These are phyloP conservation scores for Scytalidium sp. DNA, from an alignment of 2,329 filamentous ascomycete species.

Conservation along the genomic window DNA sequence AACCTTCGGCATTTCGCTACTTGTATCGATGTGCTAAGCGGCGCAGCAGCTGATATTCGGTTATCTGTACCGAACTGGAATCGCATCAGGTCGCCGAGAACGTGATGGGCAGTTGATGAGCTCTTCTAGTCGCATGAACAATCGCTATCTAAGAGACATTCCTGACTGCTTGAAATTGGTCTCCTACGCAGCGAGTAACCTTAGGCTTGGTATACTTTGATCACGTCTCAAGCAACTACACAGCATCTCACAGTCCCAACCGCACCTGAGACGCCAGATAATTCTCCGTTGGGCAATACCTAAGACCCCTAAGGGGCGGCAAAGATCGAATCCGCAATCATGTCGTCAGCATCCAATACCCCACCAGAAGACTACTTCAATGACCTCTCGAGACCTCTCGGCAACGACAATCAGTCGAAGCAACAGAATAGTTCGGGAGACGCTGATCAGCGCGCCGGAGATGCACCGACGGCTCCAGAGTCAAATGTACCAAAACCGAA, in stretches of 20 bases:
- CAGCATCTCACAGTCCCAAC: too few relatives aligned
- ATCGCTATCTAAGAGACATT: background rate
- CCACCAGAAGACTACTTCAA: conserved; percentile 52
- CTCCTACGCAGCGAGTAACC: background rate
- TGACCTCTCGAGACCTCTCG: conserved; percentile 43
- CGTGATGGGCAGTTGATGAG: background rate
- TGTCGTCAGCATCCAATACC: conserved; percentile 29
- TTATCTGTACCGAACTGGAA: background rate
- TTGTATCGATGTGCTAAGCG: background rate
- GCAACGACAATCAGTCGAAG: conserved; percentile 26
- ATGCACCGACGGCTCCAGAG: conserved; percentile 40
- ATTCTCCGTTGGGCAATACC: background rate
- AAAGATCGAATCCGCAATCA: too few relatives aligned
- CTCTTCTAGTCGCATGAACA: background rate
- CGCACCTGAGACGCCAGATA: background rate
- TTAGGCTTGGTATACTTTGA: background rate
- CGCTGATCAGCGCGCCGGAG: conserved; percentile 29
- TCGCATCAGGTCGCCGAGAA: background rate
- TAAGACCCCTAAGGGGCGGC: too few relatives aligned
- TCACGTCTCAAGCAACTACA: background rate
- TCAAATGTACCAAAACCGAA: conserved; percentile 76
- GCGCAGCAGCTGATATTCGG: background rate
- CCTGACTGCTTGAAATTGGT: background rate
- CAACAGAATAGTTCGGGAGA: conserved; percentile 27
- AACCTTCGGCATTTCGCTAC: background rate